Evolutionary conservation across 805 yeast species (phyloP).

Genomic region (Sporopachydermia quercuum): DNA sequence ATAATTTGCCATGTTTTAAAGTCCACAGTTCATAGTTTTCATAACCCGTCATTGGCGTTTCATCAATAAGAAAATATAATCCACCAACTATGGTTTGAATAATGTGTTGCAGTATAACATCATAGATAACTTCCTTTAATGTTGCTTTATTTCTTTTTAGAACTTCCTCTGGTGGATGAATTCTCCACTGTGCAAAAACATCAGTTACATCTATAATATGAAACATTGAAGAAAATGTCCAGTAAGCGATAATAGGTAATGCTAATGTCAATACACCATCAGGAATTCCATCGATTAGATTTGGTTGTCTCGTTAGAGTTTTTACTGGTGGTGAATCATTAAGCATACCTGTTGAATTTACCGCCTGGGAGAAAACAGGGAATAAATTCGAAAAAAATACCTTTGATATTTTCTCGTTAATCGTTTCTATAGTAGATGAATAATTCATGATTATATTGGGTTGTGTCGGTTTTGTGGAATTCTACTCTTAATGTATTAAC

Average conservation of each 20-base stretch:
- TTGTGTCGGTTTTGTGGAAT: too few species aligned
- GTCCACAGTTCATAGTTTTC: slow-evolving; percentile 34
- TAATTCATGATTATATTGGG: too few species aligned
- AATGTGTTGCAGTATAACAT: slow-evolving; percentile 73
- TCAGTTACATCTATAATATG: slow-evolving; percentile 60
- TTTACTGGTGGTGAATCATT: slow-evolving; percentile 15
- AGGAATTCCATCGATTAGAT: slow-evolving; percentile 43
- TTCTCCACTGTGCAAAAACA: slow-evolving; percentile 70
- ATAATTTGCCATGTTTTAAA: slow-evolving; percentile 19
- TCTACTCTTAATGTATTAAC: too few species aligned
- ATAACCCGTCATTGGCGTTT: slow-evolving; percentile 27
- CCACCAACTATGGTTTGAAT: slow-evolving; percentile 68
- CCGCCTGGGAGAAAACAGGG: not conserved
- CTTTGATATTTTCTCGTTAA: too few species aligned
- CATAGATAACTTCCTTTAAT: slow-evolving; percentile 52
- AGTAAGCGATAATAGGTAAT: slow-evolving; percentile 71
- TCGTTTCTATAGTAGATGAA: too few species aligned
- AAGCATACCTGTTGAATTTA: not conserved
- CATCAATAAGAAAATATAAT: slow-evolving; percentile 40
- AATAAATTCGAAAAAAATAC: too few species aligned
- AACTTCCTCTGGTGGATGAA: slow-evolving; percentile 87
- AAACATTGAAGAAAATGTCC: slow-evolving; percentile 64
- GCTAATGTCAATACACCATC: slow-evolving; percentile 62
- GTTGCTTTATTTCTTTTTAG: slow-evolving; percentile 60
- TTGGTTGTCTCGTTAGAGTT: slow-evolving; percentile 18